A percentile compares a stretch with the other conserved stretches of the same genome.
Conservation (phyloP, 345 rosid species). For the Citrus unshiu region DNA sequence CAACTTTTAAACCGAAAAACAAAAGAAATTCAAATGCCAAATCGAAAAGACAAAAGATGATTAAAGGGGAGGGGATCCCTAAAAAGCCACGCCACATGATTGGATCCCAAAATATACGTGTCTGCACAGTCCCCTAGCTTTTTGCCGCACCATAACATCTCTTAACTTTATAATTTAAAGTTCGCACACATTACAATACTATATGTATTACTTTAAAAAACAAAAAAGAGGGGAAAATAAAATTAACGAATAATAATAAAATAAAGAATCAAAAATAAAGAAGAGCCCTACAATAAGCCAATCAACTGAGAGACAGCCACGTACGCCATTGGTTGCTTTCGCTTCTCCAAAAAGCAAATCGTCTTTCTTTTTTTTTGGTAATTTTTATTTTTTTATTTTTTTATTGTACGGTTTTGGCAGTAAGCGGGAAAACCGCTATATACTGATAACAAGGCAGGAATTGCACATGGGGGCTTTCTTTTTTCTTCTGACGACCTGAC, state of each 20-base stretch:
- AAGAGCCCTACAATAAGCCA: neutral
- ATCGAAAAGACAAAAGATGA: conserved; percentile 17
- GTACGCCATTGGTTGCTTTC: conserved; percentile 1
- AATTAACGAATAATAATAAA: neutral
- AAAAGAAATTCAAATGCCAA: neutral
- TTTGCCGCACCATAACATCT: neutral
- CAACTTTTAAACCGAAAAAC: neutral
- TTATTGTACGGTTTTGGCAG: conserved; percentile 14
- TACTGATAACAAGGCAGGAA: neutral
- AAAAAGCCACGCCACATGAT: conserved; percentile 34
- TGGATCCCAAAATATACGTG: conserved; percentile 25
- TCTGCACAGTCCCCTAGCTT: conserved; percentile 9
- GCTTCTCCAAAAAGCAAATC: conserved; percentile 1
- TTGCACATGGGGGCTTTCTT: conserved; percentile 9
- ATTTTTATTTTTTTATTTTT: neutral
- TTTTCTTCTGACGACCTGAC: conserved; percentile 8
- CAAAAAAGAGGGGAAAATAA: too few species aligned
- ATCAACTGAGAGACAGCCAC: neutral
- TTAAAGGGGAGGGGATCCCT: conserved; percentile 5
- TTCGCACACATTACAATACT: neutral
- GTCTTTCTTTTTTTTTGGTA: conserved; percentile 5
- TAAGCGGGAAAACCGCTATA: conserved; percentile 11
- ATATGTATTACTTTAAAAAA: neutral
- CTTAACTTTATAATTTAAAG: neutral
- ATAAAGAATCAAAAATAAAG: neutral